Base-by-base conservation (phyloP, 306 rosid genomes). In the Macrotyloma uniflorum region DNA sequence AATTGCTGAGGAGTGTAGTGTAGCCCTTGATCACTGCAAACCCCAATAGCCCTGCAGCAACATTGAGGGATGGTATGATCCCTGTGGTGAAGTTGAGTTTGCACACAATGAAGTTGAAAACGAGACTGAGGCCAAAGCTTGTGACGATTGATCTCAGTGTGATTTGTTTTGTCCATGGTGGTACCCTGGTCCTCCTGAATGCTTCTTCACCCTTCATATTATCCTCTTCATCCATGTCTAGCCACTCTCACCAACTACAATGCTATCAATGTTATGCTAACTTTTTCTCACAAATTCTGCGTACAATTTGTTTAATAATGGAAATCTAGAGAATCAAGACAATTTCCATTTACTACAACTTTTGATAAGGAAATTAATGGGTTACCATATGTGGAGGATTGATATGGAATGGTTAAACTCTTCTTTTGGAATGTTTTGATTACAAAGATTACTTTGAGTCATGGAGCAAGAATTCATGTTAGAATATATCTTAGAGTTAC, bases 51-150 rank as follows among this genome's bases (percentile, higher is more conserved):
- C 95, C 97, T 1, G 93, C 95, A 0, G 93, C 91, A 4, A 92
- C 93, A 9, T 92, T 92, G 35, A 92, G 89, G 5, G 95, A 88
- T 1, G 97, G 97, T 18, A 90, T 88, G 14, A 92, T 86, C 0
- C 95, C 95, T 9, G 97, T 88, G 53, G 95, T 88, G 38, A 90
- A 88, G 75, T 90, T 88, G 62, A 92, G 91, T n/a, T 88, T 92
- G 62, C 89, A 84, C 2, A 90, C 95, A 15, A 90, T 90, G 80
- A 92, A 90, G 54, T 42, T 84, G 80, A 92, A 90, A 3, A 90
- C 19, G 0, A 88, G 46, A 67, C 95, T 90, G 14, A 92, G 53
- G 4, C 75, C 3, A 42, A 92, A 80, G 53, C 91, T 88, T 35
- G 90, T 88, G 32, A 72, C 81, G 65, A 92, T n/a, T 1, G 88